A percentile compares a stretch with the other conserved stretches of the same genome.
These are phyloP conservation scores for Trichoderma atrobrunneum DNA, from an alignment of 2,329 filamentous ascomycete species.

Conservation along the genomic window DNA sequence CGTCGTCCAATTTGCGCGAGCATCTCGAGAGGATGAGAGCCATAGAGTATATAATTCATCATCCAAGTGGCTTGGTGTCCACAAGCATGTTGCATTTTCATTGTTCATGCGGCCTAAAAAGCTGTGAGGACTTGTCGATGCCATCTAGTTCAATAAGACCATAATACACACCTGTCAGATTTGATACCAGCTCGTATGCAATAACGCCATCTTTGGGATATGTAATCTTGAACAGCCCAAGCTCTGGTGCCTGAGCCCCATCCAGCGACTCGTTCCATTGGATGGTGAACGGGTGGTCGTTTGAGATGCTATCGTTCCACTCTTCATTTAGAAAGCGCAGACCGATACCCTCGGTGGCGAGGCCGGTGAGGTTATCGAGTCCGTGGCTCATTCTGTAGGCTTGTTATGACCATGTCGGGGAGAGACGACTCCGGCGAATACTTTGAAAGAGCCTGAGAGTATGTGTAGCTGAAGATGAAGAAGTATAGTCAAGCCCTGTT, in stretches of 20 bases:
- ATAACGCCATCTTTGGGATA: constrained; percentile 33
- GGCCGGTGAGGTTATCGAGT: constrained; percentile 8
- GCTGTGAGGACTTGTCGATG: constrained; percentile 6
- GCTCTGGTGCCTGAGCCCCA: constrained; percentile 19
- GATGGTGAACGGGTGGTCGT: constrained; percentile 30
- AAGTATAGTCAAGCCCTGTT: not conserved
- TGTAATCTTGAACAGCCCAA: constrained; percentile 32
- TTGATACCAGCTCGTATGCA: constrained; percentile 30
- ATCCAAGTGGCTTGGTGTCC: constrained; percentile 30
- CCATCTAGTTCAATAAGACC: not conserved
- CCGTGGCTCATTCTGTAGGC: constrained; percentile 6
- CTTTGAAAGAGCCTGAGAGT: not conserved
- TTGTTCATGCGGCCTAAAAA: constrained; percentile 27
- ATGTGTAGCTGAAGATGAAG: not conserved
- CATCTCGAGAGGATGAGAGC: constrained; percentile 27
- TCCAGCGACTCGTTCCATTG: constrained; percentile 31
- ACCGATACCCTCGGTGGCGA: constrained; percentile 27
- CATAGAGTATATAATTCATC: constrained; percentile 32
- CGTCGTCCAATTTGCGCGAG: constrained; percentile 29
- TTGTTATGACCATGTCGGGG: constrained; percentile 2
- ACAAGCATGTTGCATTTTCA: constrained; percentile 26
- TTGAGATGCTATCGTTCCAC: constrained; percentile 36
- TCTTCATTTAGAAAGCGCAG: constrained; percentile 34
- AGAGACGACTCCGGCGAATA: not conserved
- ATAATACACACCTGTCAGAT: constrained; percentile 31